Base-by-base conservation (phyloP, 768 basidiomycete genomes). In the Termitomyces sp. region DNA sequence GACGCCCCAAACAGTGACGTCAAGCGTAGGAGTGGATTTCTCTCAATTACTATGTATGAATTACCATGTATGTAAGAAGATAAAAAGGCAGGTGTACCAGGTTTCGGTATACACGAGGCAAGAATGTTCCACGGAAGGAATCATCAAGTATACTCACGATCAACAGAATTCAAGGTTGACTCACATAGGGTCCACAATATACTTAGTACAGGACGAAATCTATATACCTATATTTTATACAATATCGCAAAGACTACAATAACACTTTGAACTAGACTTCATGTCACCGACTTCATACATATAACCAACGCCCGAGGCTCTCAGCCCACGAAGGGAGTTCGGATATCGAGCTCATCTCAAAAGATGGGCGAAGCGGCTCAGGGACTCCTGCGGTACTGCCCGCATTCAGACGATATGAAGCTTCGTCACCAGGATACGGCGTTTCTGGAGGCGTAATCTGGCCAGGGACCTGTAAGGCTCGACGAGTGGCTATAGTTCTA, bases 271-370 rank as follows among this genome's bases (percentile, higher is more conserved):
- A 26, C 26, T n/a, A 13, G 5, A 47, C 18, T 37, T 61, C 60
- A 47, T 34, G 24, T 52, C 29, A 18, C 16, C 20, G 41, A 24
- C 22, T 31, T 76, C 69, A 85, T 31, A 84, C 83, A 69, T 82
- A 87, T 69, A 85, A 65, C 85, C 85, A 87, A 58, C 76, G 74
- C 29, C 84, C 85, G 32, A 82, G 72, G 55, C 67, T 70, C 39
- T 75, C 69, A 5, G 79, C 82, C 85, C 85, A 87, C 27, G 71
- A 69, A 16, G 79, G 61, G 31, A 87, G 74, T 49, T 79, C 76
- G 29, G 70, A 66, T n/a, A 67, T 61, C 32, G 70, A 52, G 54
- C 72, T 72, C 44, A 63, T 72, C 63, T 79, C 78, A 64, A 87
- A 84, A 8, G 73, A 65, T 22, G 71, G 64, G 58, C 73, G 73